Evolutionary conservation across 2,329 filamentous ascomycete genomes (phyloP), one percentile per base, ranked within the genome.

Genomic region (Tolypocladium cylindrosporum): DNA sequence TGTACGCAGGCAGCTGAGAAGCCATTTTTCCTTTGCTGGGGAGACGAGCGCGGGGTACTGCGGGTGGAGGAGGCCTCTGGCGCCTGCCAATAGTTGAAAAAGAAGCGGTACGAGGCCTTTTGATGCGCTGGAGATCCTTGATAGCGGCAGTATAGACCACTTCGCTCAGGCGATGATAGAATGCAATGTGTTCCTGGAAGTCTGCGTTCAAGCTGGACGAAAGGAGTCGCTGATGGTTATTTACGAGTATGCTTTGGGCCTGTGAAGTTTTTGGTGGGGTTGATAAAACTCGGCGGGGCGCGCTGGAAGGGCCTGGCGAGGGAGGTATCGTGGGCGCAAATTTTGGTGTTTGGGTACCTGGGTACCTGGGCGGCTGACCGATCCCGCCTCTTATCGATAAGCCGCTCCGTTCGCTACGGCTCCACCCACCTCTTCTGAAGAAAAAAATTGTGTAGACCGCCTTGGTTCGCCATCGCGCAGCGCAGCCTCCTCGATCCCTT

Each of bases 1-100:
- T 94, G 79, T 88, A 89, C 55, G 80, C 72, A 42, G 82, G 73
- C 37, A 88, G 79, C 56, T 73, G 67, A 57, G 71, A 60, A 24
- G 62, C 55, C 62, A 63, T 63, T 36, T 52, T 57, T 48, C 19
- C 19, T 48, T 40, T 34, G 41, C 9, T 13, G n/a, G n/a, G 9
- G 19, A 43, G 42, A 24, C 10, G 10, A 37, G n/a, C n/a, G 24
- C 45, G 45, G 45, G 21, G 42, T 45, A 24, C 21, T 14, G 21
- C 24, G 42, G 14, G 43, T 48, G 6, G 43, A 45, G 19, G 41
- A n/a, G 42, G 42, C 8, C n/a, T 43, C 24, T 21, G n/a, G 19
- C 41, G 19, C 19, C 41, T 21, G 21, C 4, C 4, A 13, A 21
- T 27, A 8, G 8, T 48, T 24, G 43, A 7, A 2, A 48, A 31